phyloP scores from a whole-genome alignment of 148 eudicot genomes.

The Heliosperma pusillum region DNA sequence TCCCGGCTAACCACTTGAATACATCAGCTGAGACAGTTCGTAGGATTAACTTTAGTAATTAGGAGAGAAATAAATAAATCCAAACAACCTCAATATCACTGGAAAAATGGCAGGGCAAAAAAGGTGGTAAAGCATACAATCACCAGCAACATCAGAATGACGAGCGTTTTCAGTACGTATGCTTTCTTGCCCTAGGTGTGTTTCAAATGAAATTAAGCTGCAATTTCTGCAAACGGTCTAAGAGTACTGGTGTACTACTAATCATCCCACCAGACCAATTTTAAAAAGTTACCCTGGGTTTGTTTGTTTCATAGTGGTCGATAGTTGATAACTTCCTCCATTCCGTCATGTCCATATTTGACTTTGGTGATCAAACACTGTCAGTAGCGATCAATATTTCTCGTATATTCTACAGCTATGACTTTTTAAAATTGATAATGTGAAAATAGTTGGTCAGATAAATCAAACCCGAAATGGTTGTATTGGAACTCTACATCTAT shows the following conservation, averaged over 20 bases:
- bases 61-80: background rate
- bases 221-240: background rate
- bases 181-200: background rate
- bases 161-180: background rate
- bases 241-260: background rate
- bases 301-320: background rate
- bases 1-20: constrained; percentile 87
- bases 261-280: background rate
- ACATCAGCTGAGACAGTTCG: constrained; percentile 62
- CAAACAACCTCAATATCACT: background rate
- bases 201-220: background rate
- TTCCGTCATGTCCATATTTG: background rate
- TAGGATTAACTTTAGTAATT: background rate
- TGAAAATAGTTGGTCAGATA: too few relatives aligned
- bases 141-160: background rate
- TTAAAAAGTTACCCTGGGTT: background rate
- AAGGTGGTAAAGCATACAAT: background rate
- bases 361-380: too few relatives aligned
- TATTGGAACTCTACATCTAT: too few relatives aligned
- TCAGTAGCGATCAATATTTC: too few relatives aligned
- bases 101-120: background rate
- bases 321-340: background rate
- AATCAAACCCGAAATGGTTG: too few relatives aligned
- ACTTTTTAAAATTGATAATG: too few relatives aligned
- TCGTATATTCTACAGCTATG: too few relatives aligned